A percentile compares a stretch with the other conserved stretches of the same genome.
Evolutionary conservation across 345 rosid species (phyloP).

Genomic region (Triadica sebifera): DNA sequence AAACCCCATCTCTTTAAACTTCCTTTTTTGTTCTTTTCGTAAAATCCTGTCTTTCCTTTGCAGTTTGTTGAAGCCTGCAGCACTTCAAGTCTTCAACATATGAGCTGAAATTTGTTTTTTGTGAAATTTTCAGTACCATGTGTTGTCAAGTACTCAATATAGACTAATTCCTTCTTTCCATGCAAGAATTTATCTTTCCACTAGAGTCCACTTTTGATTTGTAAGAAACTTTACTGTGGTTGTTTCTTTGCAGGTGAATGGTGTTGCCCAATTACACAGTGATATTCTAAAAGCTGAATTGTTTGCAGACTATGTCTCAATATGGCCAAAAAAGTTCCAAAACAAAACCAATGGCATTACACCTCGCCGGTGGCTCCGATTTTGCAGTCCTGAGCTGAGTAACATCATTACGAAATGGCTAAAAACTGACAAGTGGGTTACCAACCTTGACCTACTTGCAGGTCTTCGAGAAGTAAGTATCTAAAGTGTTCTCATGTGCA

Average conservation of each 20-base stretch:
- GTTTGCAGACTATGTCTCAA: slow-evolving; percentile 85
- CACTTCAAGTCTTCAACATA: neutral
- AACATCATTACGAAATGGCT: slow-evolving; percentile 86
- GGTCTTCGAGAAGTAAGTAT: slow-evolving; percentile 75
- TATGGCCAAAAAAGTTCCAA: slow-evolving; percentile 94
- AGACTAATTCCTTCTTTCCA: too few species aligned
- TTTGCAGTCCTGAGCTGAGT: slow-evolving; percentile 97
- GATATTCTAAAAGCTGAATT: slow-evolving; percentile 85
- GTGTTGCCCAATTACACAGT: slow-evolving; percentile 95
- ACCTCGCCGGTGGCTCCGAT: slow-evolving; percentile 94
- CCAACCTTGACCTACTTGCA: slow-evolving; percentile 74
- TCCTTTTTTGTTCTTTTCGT: neutral
- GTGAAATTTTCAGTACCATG: neutral
- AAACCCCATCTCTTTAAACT: neutral
- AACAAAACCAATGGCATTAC: slow-evolving; percentile 97
- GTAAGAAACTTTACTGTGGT: neutral
- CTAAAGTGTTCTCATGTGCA: neutral
- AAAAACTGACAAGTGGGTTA: slow-evolving; percentile 85
- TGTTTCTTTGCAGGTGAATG: slow-evolving; percentile 67
- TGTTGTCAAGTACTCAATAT: neutral
- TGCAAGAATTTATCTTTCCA: too few species aligned
- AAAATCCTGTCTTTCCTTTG: slow-evolving; percentile 4
- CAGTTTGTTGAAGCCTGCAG: neutral
- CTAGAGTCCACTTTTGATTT: too few species aligned
- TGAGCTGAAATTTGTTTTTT: neutral